Base-by-base conservation (phyloP, 441 rosid genomes). In the Manihot esculenta region DNA sequence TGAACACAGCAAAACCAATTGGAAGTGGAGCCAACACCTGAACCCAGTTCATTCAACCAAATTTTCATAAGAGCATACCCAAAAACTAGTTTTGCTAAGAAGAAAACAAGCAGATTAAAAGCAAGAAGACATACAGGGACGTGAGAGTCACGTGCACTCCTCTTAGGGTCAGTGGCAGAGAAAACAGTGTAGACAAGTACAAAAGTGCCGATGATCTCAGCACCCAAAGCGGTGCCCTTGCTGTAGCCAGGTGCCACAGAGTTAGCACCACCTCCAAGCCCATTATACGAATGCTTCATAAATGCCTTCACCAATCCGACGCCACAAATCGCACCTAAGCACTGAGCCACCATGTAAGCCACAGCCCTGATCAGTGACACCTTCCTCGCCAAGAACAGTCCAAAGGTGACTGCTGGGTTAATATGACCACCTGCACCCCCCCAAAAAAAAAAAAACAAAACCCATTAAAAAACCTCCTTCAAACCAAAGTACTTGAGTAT, bases 161-260 rank as follows among this genome's bases (percentile, higher is more conserved):
- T 84, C 81, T 91, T 91, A 13, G 97, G 97, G 80, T 91, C 95
- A 50, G 96, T 91, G 45, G 97, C 97, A 11, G 97, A 88, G 88
- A 91, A 89, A 59, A 91, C 91, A 2, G 94, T 85, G 90, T 85
- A 89, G 24, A 89, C 94, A 35, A 87, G 83, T 47, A 87, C 85
- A 21, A 87, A 87, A 9, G 89, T 87, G 44, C 89, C 89, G 13
- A 86, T 81, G 17, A 87, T 87, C 83, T 91, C 97, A 74, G 97
- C 93, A 5, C 93, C 95, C 68, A 91, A 64, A 57, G 91, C 97
- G 4, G 89, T 78, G 61, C 92, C 96, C 0, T 49, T 88, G 86
- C 64, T 92, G 84, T 86, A 92, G 12, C 91, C 97, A 21, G 62
- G 0, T 14, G 78, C 76, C 3, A 92, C 87, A 0, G 69, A 5